Base-by-base conservation (phyloP, 2,329 filamentous ascomycete genomes). In the Neonectria ditissima region DNA sequence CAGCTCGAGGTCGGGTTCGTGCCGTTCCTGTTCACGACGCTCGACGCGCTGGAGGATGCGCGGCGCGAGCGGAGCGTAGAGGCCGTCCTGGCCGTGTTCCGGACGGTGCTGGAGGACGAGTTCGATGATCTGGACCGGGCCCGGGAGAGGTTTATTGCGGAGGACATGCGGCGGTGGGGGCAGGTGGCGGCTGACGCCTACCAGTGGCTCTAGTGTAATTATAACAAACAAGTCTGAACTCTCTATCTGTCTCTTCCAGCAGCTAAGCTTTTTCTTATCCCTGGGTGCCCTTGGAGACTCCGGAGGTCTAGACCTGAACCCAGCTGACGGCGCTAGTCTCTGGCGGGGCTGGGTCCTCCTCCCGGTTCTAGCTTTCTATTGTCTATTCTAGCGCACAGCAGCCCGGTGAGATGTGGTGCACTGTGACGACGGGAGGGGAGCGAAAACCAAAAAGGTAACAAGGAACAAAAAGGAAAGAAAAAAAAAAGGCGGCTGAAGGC, bases 1-100 rank as follows among this genome's bases (percentile, higher is more conserved):
- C 20, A 63, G 1, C 28, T 69, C 1, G 67, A 69, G 28, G 52
- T 53, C 20, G 67, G 66, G 2, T 64, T 73, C 16, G 63, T 64
- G 10, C 32, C 22, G 8, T 18, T 75, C 3, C 32, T 73, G 10
- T 73, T 68, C 47, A 55, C 65, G 18, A n/a, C 55, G 11, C 54
- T 65, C 1, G 22, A 62, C 0, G 18, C 43, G 1, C 37, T 69
- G 7, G 69, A 73, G 55, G 39, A 54, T 14, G 1, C 3, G 13
- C 5, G 43, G 0, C 11, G 3, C 2, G 0, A 4, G 11, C 43
- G 45, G 2, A 18, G 24, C 1, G n/a, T 16, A 13, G 2, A 9
- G 1, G 22, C 34, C 0, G 20, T 74, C 2, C 5, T 30, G 1
- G 5, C 20, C 2, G 47, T 48, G 0, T 58, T 74, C 9, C 1